phyloP scores from a whole-genome alignment of 495 filamentous ascomycete genomes.

The Usnea hakonensis region DNA sequence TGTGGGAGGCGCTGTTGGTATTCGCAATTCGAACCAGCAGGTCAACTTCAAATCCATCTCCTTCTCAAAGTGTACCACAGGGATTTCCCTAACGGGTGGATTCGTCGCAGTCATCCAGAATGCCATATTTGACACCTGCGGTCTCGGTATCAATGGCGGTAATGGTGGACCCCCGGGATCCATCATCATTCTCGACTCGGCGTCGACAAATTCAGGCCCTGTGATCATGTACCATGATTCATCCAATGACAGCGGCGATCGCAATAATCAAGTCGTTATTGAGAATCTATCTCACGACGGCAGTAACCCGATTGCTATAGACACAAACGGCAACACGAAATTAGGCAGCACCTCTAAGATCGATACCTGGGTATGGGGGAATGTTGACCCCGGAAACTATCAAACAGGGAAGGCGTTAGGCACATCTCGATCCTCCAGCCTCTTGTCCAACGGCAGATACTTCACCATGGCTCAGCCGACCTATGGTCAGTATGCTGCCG shows the following conservation, averaged over 20 bases:
- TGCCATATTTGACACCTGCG: slow-evolving; percentile 31
- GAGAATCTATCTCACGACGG: slow-evolving; percentile 31
- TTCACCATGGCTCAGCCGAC: slow-evolving; percentile 51
- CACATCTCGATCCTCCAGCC: slow-evolving; percentile 33
- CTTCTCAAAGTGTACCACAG: slow-evolving; percentile 37
- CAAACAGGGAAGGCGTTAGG: slow-evolving; percentile 30
- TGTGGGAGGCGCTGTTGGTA: slow-evolving; percentile 41
- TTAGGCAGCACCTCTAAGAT: slow-evolving; percentile 40
- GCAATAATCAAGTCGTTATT: slow-evolving; percentile 35
- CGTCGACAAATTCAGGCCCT: slow-evolving; percentile 40
- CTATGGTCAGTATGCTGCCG: slow-evolving; percentile 33
- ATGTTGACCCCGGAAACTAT: slow-evolving; percentile 29
- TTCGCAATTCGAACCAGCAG: slow-evolving; percentile 45
- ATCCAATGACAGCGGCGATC: slow-evolving; percentile 28
- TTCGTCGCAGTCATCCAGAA: slow-evolving; percentile 38
- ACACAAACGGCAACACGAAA: slow-evolving; percentile 31
- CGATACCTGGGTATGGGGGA: slow-evolving; percentile 39
- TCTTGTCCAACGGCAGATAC: slow-evolving; percentile 37
- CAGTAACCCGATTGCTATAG: slow-evolving; percentile 29
- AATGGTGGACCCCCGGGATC: slow-evolving; percentile 36
- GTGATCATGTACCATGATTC: slow-evolving; percentile 42
- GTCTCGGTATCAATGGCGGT: slow-evolving; percentile 31
- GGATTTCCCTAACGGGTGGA: slow-evolving; percentile 33
- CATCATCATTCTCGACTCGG: slow-evolving; percentile 40
- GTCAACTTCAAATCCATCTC: slow-evolving; percentile 43